Conservation (phyloP, 2,329 filamentous ascomycete species). For the Clonostachys rosea region DNA sequence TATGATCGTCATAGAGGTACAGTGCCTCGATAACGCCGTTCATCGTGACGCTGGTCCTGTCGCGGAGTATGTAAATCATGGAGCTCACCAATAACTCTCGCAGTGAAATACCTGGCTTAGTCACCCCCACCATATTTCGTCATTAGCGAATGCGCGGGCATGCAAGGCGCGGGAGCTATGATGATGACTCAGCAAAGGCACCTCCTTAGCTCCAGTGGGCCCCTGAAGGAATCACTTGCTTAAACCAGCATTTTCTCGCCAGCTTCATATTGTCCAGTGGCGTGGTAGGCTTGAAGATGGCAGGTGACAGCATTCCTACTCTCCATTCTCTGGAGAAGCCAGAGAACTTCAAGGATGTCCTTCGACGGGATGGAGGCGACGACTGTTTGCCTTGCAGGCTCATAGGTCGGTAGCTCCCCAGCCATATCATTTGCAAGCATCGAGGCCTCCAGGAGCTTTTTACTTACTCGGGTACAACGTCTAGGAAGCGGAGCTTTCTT, state of each 20-base stretch:
- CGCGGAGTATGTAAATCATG: no score
- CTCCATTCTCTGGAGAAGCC: constrained; percentile 52
- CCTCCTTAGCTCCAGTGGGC: no score
- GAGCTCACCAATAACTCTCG: no score
- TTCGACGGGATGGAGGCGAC: constrained; percentile 51
- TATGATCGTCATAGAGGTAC: constrained; percentile 95
- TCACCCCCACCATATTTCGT: no score
- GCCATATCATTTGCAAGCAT: constrained; percentile 1
- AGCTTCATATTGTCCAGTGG: background rate
- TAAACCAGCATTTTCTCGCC: no score
- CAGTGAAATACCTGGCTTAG: no score
- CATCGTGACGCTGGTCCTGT: constrained; percentile 47
- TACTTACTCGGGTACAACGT: background rate
- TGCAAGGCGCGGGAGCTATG: no score
- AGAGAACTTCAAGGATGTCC: constrained; percentile 54
- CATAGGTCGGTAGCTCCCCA: constrained; percentile 50
- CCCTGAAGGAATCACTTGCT: no score
- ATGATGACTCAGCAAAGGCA: no score
- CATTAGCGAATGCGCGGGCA: no score
- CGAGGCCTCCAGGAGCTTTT: no score
- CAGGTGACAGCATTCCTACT: constrained; percentile 37
- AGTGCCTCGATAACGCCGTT: constrained; percentile 88
- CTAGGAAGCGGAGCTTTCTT: constrained; percentile 71
- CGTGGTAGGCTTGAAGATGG: constrained; percentile 14
- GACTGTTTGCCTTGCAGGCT: constrained; percentile 70